Base-by-base conservation (phyloP, 1,139 yeast genomes). In the Pneumocystis wakefieldiae region DNA sequence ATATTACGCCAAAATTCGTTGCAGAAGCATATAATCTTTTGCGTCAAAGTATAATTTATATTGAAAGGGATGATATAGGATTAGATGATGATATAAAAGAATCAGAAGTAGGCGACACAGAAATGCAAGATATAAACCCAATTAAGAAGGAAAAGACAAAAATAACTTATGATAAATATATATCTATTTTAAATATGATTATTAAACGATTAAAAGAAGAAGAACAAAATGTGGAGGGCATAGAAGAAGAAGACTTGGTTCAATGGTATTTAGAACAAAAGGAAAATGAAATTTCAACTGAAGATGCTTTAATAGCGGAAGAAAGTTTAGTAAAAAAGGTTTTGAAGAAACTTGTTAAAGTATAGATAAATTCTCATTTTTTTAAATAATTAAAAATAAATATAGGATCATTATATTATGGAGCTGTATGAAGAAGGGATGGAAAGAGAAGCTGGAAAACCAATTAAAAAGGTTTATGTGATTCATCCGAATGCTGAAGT, bases 1-100 rank as follows among this genome's bases (percentile, higher is more conserved):
- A 83, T 66, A 88, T 94, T 66, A 85, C 94, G 0, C 90, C 95
- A 35, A 81, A 82, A 57, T 87, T 90, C 73, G 97, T 92, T 59
- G 87, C 91, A 2, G 98, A 94, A 73, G 98, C 98, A 0, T 91
- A 87, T 73, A 94, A 87, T 70, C 78, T 92, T 66, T 79, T 92
- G 70, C 84, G 95, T 71, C 96, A 89, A 75, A 87, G 96, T 59
- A 91, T 92, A 67, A 89, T 92, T 68, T 83, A 95, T 68, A 97
- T 92, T 60, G 97, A 92, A 72, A 87, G 87, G 75, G 98, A 92
- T 69, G 98, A 92, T 73, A 81, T 94, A 58, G 95, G 88, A 66
- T 79, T 92, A 63, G 95, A 85, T 14, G 94, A 83, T 17, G 90
- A 82, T 24, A 83, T 77, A 1, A 80, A 76, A 42, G 66, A 66